These are phyloP conservation scores for Epichloe baconii DNA, from an alignment of 2,329 filamentous ascomycete genomes.

Conservation along the genomic window DNA sequence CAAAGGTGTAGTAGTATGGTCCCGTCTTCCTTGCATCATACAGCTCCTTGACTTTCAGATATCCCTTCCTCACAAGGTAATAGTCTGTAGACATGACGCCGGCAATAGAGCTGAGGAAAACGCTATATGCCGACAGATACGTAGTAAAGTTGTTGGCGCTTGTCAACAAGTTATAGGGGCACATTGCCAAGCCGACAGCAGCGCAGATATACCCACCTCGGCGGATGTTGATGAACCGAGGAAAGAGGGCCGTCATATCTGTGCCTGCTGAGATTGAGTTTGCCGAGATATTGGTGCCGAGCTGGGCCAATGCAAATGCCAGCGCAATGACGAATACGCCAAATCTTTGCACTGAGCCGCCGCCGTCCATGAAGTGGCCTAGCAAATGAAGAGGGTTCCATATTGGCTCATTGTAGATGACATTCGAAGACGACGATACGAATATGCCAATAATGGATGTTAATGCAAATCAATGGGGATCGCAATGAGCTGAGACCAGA, in stretches of 20 bases:
- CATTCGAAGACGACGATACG: conserved; percentile 57
- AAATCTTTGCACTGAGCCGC: conserved; percentile 54
- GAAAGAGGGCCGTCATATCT: conserved; percentile 68
- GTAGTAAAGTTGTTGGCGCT: conserved; percentile 75
- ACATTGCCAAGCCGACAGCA: conserved; percentile 67
- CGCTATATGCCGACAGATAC: conserved; percentile 81
- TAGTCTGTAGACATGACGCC: conserved; percentile 88
- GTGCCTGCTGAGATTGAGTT: conserved; percentile 77
- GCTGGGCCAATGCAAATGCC: conserved; percentile 64
- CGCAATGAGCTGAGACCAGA: conserved; percentile 68
- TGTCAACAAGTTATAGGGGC: conserved; percentile 69
- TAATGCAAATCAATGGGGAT: conserved; percentile 59
- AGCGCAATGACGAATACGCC: conserved; percentile 62
- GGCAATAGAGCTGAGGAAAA: conserved; percentile 86
- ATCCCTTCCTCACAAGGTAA: conserved; percentile 73
- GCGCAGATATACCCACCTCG: conserved; percentile 82
- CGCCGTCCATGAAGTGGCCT: conserved; percentile 54
- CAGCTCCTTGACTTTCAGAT: conserved; percentile 63
- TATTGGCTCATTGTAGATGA: conserved; percentile 54
- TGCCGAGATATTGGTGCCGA: conserved; percentile 78
- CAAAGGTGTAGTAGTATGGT: conserved; percentile 62
- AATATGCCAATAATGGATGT: conserved; percentile 79
- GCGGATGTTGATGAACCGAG: conserved; percentile 71
- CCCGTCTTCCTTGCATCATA: conserved; percentile 57
- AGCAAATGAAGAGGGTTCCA: conserved; percentile 64